Evolutionary conservation across 2,329 filamentous ascomycete genomes (phyloP), one percentile per base, ranked within the genome.

Genomic region (Trichophyton verrucosum): DNA sequence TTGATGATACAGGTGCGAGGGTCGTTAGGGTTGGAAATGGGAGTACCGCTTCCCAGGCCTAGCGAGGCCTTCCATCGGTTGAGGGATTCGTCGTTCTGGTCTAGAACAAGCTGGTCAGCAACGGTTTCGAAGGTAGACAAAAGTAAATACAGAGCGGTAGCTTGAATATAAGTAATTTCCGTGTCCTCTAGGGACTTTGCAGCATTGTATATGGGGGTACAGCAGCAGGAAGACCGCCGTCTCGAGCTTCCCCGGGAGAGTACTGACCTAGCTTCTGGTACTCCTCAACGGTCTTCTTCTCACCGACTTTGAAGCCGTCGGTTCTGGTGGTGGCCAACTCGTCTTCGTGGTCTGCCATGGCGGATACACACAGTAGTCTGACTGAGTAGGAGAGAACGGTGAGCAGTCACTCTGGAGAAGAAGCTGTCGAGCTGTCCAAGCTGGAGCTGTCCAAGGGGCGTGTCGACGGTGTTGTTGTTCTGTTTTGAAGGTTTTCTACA

Each of bases 51-150:
- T 61, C 80, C 85, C 65, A 97, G 85, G 68, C 94, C 94, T 64
- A 99, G 87, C 11, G 92, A 97, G 71, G 92, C 84, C 81, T 99
- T 99, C 88, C 95, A 99, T 71, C 92, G 88, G 78, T 95, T 89
- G 70, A 99, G 86, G 64, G 92, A 94, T 76, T 97, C 92, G 74
- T 99, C 94, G 70, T 88, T 80, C 69, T 81, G 75, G 74, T 86
- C 84, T 85, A 67, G 40, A 55, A 15, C 22, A 55, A 15, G 27
- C 51, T 20, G n/a, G 27, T 55, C 55, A 55, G 51, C 33, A n/a
- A 9, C n/a, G 24, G 24, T 13, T 38, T 38, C 33, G 33, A 38
- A 13, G 33, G 13, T 38, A 38, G 33, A 38, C 11, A 13, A 38
- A 30, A 30, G 27, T 38, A 38, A 4, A 36, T 55, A 13, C 4